Conservation (phyloP, 2,329 filamentous ascomycete species). For the Colletotrichum endophyticum region DNA sequence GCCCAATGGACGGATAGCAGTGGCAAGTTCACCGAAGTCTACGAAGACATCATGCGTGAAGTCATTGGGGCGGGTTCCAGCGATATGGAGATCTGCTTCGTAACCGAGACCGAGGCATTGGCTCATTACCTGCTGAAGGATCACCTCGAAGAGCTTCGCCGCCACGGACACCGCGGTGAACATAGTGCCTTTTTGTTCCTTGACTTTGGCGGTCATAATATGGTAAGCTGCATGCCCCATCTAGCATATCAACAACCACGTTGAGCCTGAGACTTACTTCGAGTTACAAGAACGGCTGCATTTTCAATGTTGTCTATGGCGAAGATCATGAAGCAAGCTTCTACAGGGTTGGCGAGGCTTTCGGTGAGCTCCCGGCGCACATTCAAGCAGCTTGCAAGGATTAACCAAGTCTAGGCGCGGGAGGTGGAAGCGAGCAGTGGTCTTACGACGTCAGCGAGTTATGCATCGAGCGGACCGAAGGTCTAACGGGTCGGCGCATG, state of each 20-base stretch:
- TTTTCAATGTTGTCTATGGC: not conserved
- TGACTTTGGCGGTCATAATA: constrained; percentile 16
- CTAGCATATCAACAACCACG: not conserved
- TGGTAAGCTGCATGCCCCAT: not conserved
- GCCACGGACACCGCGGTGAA: not conserved
- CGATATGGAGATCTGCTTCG: not conserved
- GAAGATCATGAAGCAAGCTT: not conserved
- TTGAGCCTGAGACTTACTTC: not conserved
- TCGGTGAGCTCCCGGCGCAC: not conserved
- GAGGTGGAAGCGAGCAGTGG: constrained; percentile 14
- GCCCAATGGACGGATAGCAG: not conserved
- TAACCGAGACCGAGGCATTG: not conserved
- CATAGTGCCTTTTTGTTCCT: not conserved
- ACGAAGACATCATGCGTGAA: not conserved
- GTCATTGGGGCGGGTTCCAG: not conserved
- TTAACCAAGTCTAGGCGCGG: not conserved
- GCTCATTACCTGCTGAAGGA: constrained; percentile 4
- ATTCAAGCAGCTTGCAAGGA: not conserved
- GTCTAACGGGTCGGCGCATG: not conserved
- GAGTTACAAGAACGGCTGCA: not conserved
- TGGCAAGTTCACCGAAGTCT: not conserved
- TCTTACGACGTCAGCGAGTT: not conserved
- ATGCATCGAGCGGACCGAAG: not conserved
- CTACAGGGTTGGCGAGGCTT: not conserved
- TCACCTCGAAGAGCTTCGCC: not conserved